Evolutionary conservation across 2,329 filamentous ascomycete species (phyloP), one percentile per base, ranked within the genome.

Genomic region (Fusarium sp.): DNA sequence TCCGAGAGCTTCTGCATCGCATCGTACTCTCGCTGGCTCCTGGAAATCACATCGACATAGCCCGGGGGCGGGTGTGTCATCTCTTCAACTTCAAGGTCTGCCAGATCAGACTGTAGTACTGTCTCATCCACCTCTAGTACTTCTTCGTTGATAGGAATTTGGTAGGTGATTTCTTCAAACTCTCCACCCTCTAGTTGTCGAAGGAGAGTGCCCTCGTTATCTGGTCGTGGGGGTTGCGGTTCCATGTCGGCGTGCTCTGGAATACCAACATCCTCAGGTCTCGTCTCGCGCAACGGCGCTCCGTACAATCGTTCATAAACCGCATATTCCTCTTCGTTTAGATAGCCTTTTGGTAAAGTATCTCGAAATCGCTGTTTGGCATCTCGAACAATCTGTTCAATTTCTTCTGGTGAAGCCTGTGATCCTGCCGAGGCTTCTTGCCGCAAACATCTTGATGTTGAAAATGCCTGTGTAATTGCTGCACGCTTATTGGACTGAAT

Each of bases 231-330:
- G 7, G 53, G 7, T 15, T 61, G 59, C 3, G 64, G 39, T 3
- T 67, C 72, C 74, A 78, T 76, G 38, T 78, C 76, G 25, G 73
- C 77, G 67, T 72, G 75, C 45, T 55, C 78, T 59, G 79, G 77
- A 58, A 79, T 83, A 25, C 77, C 86, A 5, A 87, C 81, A 74
- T 90, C 85, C 54, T 88, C 87, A 2, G 84, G 81, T 7, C 71
- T 75, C 2, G 86, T 89, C 48, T 85, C 82, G 38, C 88, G 82
- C 60, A 91, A 73, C 2, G 93, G 92, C 31, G 88, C 81, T 2
- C 93, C 94, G 74, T 95, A 97, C 13, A 96, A 78, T 63, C 92
- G 83, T 72, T 90, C 87, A 75, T 96, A 97, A 1, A 96, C 78
- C 43, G 79, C 80, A 70, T 90, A 88, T 74, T 97, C 93, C 49